Evolutionary conservation across 225 moss, liverwort and hornwort genomes (phyloP).

Genomic region (Anthoceros angustus): DNA sequence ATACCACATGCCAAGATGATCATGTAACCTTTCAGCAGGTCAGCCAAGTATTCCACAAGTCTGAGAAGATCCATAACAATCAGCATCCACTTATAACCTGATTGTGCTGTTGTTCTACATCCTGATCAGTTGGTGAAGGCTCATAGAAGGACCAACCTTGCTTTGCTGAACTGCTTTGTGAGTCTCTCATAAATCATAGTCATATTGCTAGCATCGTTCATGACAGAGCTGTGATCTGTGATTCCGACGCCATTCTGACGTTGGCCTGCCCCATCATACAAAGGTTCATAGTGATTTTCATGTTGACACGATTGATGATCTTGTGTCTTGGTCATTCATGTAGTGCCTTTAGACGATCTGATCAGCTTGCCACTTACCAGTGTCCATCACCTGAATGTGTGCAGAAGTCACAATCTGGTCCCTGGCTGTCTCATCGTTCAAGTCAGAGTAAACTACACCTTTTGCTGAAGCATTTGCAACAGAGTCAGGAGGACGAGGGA

Average conservation of each 20-base stretch:
- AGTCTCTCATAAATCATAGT: background rate
- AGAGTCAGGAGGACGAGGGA: constrained; percentile 1
- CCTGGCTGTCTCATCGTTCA: background rate
- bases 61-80: background rate
- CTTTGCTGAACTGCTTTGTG: constrained; percentile 5
- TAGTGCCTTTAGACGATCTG: no score
- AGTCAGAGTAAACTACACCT: background rate
- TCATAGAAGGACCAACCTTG: background rate
- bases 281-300: no score
- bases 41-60: background rate
- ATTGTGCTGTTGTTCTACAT: background rate
- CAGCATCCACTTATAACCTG: background rate
- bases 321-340: no score
- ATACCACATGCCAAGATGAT: background rate
- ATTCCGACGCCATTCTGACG: background rate
- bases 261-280: background rate
- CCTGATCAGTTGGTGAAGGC: background rate
- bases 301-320: no score
- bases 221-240: background rate
- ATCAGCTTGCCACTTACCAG: background rate
- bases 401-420: background rate
- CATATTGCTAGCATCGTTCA: background rate
- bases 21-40: background rate
- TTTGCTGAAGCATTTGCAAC: background rate
- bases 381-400: background rate